Conservation (phyloP, 345 rosid species). For the Limnanthes douglasii region DNA sequence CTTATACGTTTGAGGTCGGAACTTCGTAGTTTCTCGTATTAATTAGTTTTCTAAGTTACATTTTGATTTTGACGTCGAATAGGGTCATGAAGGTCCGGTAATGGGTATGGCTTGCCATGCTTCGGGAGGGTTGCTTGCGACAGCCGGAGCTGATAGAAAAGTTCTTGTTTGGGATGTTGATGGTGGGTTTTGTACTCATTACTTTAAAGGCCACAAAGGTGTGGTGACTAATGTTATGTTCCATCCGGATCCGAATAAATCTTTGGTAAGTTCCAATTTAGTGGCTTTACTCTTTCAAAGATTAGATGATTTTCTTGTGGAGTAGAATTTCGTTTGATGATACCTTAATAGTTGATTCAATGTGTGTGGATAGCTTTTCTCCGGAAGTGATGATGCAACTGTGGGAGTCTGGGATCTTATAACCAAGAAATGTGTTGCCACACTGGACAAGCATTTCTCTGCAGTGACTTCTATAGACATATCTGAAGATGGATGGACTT, state of each 20-base stretch:
- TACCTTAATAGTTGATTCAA: constrained; percentile 1
- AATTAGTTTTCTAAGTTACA: not conserved
- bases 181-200: constrained; percentile 94
- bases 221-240: constrained; percentile 64
- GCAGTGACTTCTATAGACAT: constrained; percentile 66
- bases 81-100: constrained; percentile 95
- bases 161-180: constrained; percentile 97
- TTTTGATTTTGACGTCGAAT: constrained; percentile 3
- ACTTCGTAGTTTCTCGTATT: not conserved
- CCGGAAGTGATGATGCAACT: constrained; percentile 84
- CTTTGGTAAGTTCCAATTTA: constrained; percentile 38
- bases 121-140: constrained; percentile 88
- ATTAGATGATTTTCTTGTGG: not conserved
- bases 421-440: constrained; percentile 56
- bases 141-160: constrained; percentile 96
- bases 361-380: constrained; percentile 39
- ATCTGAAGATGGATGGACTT: constrained; percentile 71
- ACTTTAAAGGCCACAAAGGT: constrained; percentile 86
- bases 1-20: not conserved
- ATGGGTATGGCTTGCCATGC: constrained; percentile 90
- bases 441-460: constrained; percentile 70
- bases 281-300: not conserved
- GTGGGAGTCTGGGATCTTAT: constrained; percentile 81
- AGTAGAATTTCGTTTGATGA: not conserved
- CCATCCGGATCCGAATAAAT: constrained; percentile 54